Conservation (phyloP, 164 flowering plant genomes). For the Berberis thunbergii region DNA sequence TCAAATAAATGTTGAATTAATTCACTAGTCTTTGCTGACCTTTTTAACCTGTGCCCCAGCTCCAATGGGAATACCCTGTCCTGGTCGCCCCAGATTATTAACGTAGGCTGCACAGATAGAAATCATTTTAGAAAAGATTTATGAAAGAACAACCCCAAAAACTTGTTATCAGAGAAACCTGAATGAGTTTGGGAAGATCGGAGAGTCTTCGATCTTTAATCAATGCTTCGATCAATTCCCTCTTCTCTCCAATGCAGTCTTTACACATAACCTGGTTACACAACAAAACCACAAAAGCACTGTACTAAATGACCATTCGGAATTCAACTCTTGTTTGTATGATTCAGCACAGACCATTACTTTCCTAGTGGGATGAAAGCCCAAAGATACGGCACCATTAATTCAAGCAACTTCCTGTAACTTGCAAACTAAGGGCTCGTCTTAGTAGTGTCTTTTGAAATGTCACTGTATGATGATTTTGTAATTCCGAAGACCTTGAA, state of each 20-base stretch:
- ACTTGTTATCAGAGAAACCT: constrained; percentile 26
- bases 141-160: not conserved
- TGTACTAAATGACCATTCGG: too few species aligned
- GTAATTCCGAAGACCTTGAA: too few species aligned
- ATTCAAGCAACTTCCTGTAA: too few species aligned
- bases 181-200: constrained; percentile 63
- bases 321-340: too few species aligned
- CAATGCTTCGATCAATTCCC: constrained; percentile 44
- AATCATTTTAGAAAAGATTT: not conserved
- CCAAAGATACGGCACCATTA: too few species aligned
- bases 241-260: constrained; percentile 47
- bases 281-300: too few species aligned
- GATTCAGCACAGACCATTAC: too few species aligned
- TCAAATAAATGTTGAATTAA: not conserved
- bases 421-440: too few species aligned
- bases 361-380: too few species aligned
- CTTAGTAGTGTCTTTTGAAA: too few species aligned
- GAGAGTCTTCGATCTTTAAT: constrained; percentile 43
- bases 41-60: constrained; percentile 33
- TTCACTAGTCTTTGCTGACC: constrained; percentile 9
- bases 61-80: constrained; percentile 49
- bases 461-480: too few species aligned
- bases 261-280: constrained; percentile 51
- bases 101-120: constrained; percentile 29
- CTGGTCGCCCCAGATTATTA: constrained; percentile 48